Conservation (phyloP, 2,329 filamentous ascomycete species). For the Sarocladium kiliense region DNA sequence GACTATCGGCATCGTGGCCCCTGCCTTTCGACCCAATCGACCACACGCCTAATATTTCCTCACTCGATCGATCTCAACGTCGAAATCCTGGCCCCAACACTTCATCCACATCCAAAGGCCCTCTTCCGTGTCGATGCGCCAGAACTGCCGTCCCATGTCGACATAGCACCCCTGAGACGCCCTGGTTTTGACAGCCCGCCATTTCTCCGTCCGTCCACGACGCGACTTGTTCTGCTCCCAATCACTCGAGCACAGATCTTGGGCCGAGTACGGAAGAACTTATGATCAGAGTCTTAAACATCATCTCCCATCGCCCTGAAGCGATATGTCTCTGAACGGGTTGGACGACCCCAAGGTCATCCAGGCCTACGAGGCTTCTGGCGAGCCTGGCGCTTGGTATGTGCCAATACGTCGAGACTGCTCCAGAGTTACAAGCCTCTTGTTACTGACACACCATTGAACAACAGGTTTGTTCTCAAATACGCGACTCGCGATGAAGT, state of each 20-base stretch:
- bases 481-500: slow-evolving; percentile 88
- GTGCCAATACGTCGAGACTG: too few relatives aligned
- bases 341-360: slow-evolving; percentile 75
- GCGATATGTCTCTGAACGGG: slow-evolving; percentile 87
- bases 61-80: background rate
- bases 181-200: background rate
- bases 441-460: background rate
- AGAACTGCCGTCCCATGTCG: background rate
- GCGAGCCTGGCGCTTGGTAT: slow-evolving; percentile 92
- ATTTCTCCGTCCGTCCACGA: background rate
- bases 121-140: slow-evolving; percentile 2
- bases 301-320: background rate
- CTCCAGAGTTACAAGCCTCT: background rate
- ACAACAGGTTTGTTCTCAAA: slow-evolving; percentile 81
- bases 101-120: background rate
- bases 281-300: background rate
- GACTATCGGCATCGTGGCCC: background rate
- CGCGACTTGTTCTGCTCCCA: background rate
- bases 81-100: background rate
- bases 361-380: slow-evolving; percentile 78
- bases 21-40: background rate
- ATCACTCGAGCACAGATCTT: background rate
- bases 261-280: background rate
- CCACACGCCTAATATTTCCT: background rate
- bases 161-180: slow-evolving; percentile 1